Evolutionary conservation across 139 green algal genomes (phyloP), one percentile per base, ranked within the genome.

Genomic region (Bryopsis sp.): DNA sequence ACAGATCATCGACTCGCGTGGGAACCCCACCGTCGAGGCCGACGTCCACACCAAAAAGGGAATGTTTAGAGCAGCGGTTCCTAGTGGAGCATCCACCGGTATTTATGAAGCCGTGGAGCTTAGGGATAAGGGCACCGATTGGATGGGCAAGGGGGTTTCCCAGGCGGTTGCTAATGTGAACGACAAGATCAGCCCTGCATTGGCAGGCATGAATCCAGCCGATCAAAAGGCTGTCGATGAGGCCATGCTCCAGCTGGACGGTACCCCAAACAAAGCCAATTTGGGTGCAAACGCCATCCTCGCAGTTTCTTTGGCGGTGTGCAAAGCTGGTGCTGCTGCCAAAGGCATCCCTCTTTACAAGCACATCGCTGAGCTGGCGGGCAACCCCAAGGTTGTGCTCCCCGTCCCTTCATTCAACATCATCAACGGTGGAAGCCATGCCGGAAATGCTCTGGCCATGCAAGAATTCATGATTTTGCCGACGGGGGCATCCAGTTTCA

Each of bases 401-500:
- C 95, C 95, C 2, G 95, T 99, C 64, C 95, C 95, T 28, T 84
- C 87, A 34, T 97, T 99, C 87, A 99, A 99, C 82, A 95, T 99
- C 72, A 98, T 99, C 85, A 99, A 99, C 74, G 95, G 95, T 48
- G 93, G 94, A 60, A 86, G 79, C 76, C 95, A 99, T 78, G 95
- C 95, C 19, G 95, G 95, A 72, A 99, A 99, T 79, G 88, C 85
- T 32, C 85, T 99, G 68, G 95, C 95, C 72, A 96, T 97, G 90
- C 95, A 99, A 88, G 95, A 99, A 84, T 99, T 99, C 84, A 99
- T 99, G 93, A 97, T 99, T 74, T 84, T 99, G 78, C 95, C 95
- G 32, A 68, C 83, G 19, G 95, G 83, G 3, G 83, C 81, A 11
- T 68, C 69, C 28, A 86, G 79, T 33, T 99, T 98, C 82, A 76